These are phyloP conservation scores for Aspergillus cejpii DNA, from an alignment of 2,329 filamentous ascomycete genomes.

Conservation along the genomic window DNA sequence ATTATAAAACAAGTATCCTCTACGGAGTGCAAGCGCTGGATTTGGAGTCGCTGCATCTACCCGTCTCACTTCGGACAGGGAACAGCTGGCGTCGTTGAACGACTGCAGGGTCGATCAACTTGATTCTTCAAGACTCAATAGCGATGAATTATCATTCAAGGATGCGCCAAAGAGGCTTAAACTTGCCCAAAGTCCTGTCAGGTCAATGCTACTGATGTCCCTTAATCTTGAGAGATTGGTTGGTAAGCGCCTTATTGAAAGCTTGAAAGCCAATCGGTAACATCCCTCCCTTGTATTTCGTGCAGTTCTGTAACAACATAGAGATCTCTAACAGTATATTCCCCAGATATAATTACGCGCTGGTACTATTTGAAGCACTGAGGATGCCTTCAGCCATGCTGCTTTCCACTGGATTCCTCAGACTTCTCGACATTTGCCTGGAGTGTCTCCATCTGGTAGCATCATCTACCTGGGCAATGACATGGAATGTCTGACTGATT, in stretches of 20 bases:
- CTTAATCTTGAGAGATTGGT: neutral
- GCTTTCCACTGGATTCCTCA: conserved; percentile 2
- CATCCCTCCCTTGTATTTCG: neutral
- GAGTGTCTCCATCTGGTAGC: conserved; percentile 4
- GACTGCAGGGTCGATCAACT: too few species aligned
- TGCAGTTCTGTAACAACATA: conserved; percentile 10
- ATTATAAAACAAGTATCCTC: too few species aligned
- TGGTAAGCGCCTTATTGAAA: conserved; percentile 6
- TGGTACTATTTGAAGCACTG: conserved; percentile 15
- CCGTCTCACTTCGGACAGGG: too few species aligned
- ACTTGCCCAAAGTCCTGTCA: neutral
- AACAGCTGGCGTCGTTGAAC: too few species aligned
- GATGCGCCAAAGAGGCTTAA: neutral
- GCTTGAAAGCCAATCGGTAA: conserved; percentile 4
- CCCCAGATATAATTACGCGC: conserved; percentile 12
- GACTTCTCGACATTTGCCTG: conserved; percentile 1
- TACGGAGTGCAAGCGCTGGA: too few species aligned
- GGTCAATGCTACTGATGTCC: neutral
- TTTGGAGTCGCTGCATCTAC: too few species aligned
- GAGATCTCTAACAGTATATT: neutral
- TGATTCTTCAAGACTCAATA: too few species aligned
- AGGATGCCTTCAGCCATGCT: conserved; percentile 6
- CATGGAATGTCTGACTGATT: conserved; percentile 9
- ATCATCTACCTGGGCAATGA: conserved; percentile 1
- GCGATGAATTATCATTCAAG: too few species aligned